Evolutionary conservation across 768 basidiomycete species (phyloP).

Genomic region (Termitomyces sp.): DNA sequence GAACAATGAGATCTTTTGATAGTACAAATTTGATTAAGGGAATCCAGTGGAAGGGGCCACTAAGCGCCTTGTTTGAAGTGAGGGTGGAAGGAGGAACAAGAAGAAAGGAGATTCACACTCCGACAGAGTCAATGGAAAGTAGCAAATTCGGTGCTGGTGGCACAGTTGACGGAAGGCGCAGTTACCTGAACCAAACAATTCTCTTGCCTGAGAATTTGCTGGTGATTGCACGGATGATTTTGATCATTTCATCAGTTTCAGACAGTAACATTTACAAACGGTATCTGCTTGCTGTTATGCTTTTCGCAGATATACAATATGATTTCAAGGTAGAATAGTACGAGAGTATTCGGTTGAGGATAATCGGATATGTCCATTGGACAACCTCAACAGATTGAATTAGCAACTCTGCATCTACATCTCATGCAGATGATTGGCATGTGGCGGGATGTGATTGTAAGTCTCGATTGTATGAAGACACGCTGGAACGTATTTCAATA

Average conservation of each 20-base stretch:
- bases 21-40: slow-evolving; percentile 15
- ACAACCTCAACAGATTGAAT: not conserved
- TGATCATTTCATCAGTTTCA: slow-evolving; percentile 8
- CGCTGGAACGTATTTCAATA: not conserved
- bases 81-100: slow-evolving; percentile 32
- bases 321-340: not conserved
- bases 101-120: slow-evolving; percentile 36
- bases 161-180: slow-evolving; percentile 13
- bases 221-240: not conserved
- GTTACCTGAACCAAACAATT: slow-evolving; percentile 8
- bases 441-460: not conserved
- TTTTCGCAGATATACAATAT: not conserved
- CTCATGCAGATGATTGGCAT: not conserved
- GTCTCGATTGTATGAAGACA: not conserved
- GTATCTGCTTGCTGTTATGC: not conserved
- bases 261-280: not conserved
- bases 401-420: not conserved
- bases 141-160: slow-evolving; percentile 6
- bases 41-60: slow-evolving; percentile 14
- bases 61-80: slow-evolving; percentile 23
- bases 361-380: not conserved
- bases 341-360: not conserved
- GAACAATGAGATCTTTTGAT: slow-evolving; percentile 15
- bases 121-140: slow-evolving; percentile 22
- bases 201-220: slow-evolving; percentile 7